Evolutionary conservation across 192 early-diverging fungal genomes (phyloP), one percentile per base, ranked within the genome.

Genomic region (Coemansia furcata): DNA sequence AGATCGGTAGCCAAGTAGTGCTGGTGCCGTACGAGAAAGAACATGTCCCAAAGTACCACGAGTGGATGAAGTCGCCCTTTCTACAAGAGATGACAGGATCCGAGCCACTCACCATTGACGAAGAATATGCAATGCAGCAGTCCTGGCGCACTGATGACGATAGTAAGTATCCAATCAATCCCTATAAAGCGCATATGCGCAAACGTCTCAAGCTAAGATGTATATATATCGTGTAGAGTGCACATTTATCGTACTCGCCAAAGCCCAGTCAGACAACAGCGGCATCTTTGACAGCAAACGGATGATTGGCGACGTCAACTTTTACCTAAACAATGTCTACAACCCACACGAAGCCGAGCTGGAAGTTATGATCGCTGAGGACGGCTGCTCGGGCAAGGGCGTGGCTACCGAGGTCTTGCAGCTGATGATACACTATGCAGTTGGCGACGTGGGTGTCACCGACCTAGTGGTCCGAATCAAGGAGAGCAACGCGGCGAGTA

Each of bases 281-380:
- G 33, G 68, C 33, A 32, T 69, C 23, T 55, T 66, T 49, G 70
- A 70, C 40, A 62, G 36, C 29, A 57, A 49, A 81, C 88, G 86
- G 12, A 97, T 98, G 95, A 85, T 95, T 23, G 96, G 96, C 4
- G 95, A 98, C 76, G 93, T 95, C 21, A 98, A 98, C 75, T 87
- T 98, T 55, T 98, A 92, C 73, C 90, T 94, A 43, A 95, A 94
- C 76, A 91, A 93, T 77, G 74, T 78, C 59, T 87, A 96, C 57
- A 86, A 92, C 69, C 80, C 80, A 12, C 65, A 81, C 68, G 80
- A 87, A 47, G 92, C 90, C 19, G 96, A 98, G 75, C 88, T 98
- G 54, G 95, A 97, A 60, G 88, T 95, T 23, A 98, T 98, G 96
- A 89, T 98, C 74, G 96, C 96, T 40, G 95, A 84, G 59, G 38